Evolutionary conservation across 371 early-diverging fungal species (phyloP), one percentile per base, ranked within the genome.

Genomic region (Rhizopus arrhizus): DNA sequence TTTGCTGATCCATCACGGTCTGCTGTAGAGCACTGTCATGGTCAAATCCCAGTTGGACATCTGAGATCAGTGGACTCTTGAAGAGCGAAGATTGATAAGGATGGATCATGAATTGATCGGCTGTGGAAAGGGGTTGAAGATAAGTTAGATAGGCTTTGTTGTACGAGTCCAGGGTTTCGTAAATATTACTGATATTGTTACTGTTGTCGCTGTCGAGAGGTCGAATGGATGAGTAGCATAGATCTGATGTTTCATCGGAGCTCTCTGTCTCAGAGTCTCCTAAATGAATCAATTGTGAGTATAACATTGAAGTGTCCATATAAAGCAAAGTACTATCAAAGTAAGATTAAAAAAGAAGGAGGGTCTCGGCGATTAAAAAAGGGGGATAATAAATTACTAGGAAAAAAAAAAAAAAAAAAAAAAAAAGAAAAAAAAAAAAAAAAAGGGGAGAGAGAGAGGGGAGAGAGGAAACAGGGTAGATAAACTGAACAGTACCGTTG

Each of bases 271-370:
- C 66, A 32, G 66, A 29, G 13, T 56, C 58, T 41, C 53, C 66
- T 12, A 66, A 58, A 52, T 62, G 58, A 59, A 67, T 62, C 11
- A 67, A 45, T 29, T 67, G 68, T 38, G 68, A 55, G 16, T 67
- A 67, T 28, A 29, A 28, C 28, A 53, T 33, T 46, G 48, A 38
- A 53, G 28, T 43, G 47, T 55, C 55, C 43, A 55, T 55, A 32
- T 28, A 56, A 45, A 47, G 15, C n/a, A 33, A 47, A 46, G 15
- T 43, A 13, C 5, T n/a, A 42, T 41, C 41, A 47, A 43, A 43
- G n/a, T n/a, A 13, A 0, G 43, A 43, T 43, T 43, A 43, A 43
- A 15, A 15, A 28, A 13, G 49, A 9, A 48, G 7, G 49, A 15
- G 31, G 28, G 0, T 28, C 15, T 31, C 46, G 31, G 36, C 22